Base-by-base conservation (phyloP, 805 yeast species). In the Yarrowia yakushimensis region DNA sequence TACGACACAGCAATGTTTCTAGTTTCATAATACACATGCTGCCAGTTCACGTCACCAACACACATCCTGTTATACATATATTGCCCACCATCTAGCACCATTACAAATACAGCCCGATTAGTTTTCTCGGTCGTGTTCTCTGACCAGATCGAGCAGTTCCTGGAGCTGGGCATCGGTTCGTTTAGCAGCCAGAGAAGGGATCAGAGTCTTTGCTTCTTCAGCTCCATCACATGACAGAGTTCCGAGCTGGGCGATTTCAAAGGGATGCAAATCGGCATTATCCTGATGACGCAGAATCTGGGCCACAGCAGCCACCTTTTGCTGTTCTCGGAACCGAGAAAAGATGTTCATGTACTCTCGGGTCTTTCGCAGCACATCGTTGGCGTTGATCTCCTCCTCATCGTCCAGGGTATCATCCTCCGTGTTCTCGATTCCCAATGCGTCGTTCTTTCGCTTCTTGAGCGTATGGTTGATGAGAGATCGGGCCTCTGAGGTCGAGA, bases 161-260 rank as follows among this genome's bases (percentile, higher is more conserved):
- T 91, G 96, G 64, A 94, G 77, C 71, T 92, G 97, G 43, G 88
- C 88, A 67, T 91, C 96, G 10, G 88, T 82, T 60, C 88, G 90
- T 74, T 92, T 92, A 65, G 81, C 84, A 23, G 83, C 81, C 71
- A 94, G 80, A 74, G 96, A 88, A 22, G 99, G 97, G 64, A 94
- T 86, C 70, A 94, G 79, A 17, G 97, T 89, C 75, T 90, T 90
- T 36, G 98, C 98, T 78, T 94, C 99, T 71, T 89, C 99, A 6
- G 96, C 91, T 66, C 93, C 97, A 71, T 93, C 99, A 75, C 97
- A 92, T 30, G 94, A 88, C 65, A 93, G 79, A 3, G 96, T 89
- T 0, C 96, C 93, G 65, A 87, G 77, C 75, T 94, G 98, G 0
- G 98, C 96, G 62, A 90, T 79, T 76, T 94, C 99, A 73, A 94